These are phyloP conservation scores for Psidium guajava DNA, from an alignment of 345 rosid genomes.

Conservation along the genomic window DNA sequence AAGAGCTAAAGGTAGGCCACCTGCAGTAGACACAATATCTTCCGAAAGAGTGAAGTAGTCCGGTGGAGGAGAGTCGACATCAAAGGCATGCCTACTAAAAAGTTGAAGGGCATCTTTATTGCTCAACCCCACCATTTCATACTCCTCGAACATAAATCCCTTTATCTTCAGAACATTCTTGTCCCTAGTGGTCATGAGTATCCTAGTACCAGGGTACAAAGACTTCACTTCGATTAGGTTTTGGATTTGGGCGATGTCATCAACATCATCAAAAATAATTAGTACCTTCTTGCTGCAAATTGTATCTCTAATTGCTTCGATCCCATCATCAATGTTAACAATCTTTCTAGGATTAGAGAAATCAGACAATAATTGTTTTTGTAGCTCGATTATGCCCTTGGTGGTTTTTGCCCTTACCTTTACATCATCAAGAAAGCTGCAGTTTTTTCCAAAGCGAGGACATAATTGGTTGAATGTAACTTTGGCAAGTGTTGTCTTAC, in stretches of 20 bases:
- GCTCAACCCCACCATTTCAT: neutral
- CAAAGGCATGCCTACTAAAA: neutral
- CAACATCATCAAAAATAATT: neutral
- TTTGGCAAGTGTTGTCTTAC: neutral
- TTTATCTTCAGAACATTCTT: rapidly evolving
- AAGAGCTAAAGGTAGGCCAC: neutral
- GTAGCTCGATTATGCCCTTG: neutral
- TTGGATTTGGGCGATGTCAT: rapidly evolving
- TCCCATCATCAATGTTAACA: rapidly evolving
- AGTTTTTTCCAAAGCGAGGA: neutral
- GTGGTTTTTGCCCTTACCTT: neutral
- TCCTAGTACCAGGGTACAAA: neutral
- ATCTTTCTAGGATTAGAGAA: rapidly evolving
- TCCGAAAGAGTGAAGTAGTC: neutral
- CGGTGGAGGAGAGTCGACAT: rapidly evolving
- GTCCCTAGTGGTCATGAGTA: neutral
- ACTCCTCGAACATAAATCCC: neutral
- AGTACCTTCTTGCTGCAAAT: neutral
- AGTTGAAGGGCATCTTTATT: neutral
- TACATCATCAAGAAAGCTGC: neutral
- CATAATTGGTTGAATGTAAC: neutral
- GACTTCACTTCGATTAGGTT: neutral
- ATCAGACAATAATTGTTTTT: neutral
- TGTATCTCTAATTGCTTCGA: neutral
- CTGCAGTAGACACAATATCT: rapidly evolving